phyloP scores from a whole-genome alignment of 1,284 basidiomycete species.

The Phlebopus sp. region DNA sequence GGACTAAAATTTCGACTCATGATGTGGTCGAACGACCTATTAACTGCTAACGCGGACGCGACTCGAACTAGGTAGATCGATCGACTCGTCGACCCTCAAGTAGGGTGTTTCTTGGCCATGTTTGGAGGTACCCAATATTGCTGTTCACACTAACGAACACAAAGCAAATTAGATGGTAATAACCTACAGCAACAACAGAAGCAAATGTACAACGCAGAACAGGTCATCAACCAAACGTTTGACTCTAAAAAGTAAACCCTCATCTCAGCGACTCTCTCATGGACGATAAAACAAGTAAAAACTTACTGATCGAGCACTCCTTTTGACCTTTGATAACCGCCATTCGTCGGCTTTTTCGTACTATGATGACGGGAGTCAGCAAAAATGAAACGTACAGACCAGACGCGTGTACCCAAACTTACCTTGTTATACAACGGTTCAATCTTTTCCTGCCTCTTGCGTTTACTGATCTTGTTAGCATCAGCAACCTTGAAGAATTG shows the following conservation, averaged over 20 bases:
- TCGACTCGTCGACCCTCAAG: too few relatives aligned
- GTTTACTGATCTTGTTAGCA: conserved; percentile 93
- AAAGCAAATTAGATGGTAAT: not conserved
- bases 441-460: conserved; percentile 97
- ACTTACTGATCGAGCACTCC: conserved; percentile 79
- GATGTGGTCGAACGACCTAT: too few relatives aligned
- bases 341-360: conserved; percentile 90
- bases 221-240: conserved; percentile 66
- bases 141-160: too few relatives aligned
- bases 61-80: too few relatives aligned
- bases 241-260: conserved; percentile 48
- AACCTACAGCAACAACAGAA: conserved; percentile 16
- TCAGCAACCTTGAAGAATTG: conserved; percentile 98
- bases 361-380: conserved; percentile 16
- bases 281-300: not conserved
- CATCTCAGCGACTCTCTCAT: conserved; percentile 15
- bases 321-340: conserved; percentile 85
- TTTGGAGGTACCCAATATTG: too few relatives aligned
- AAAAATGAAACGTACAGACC: not conserved
- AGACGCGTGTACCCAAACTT: conserved; percentile 9
- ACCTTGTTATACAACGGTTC: conserved; percentile 85
- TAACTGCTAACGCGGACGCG: too few relatives aligned
- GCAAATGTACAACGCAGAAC: not conserved
- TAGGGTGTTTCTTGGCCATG: too few relatives aligned
- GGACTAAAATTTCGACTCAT: too few relatives aligned